Percentiles rank a stretch among this genome's conserved stretches.
Evolutionary conservation across 2,329 filamentous ascomycete species (phyloP).

Genomic region (Colletotrichum orbiculare): DNA sequence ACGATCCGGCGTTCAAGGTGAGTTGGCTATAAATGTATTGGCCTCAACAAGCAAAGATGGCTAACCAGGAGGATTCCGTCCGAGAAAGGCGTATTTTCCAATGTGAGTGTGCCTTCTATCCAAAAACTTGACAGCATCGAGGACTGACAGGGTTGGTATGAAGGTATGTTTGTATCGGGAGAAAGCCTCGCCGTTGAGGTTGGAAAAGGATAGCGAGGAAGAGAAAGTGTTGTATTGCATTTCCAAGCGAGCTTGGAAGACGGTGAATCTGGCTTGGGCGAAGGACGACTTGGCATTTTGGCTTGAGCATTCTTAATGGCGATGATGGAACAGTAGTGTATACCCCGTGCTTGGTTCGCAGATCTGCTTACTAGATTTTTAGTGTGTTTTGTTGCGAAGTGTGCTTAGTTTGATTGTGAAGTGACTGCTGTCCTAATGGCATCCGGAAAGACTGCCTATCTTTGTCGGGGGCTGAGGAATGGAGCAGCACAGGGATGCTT

Average conservation of each 20-base stretch:
- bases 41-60: background rate
- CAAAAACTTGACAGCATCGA: background rate
- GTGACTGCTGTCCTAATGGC: too few relatives aligned
- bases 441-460: too few relatives aligned
- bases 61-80: constrained; percentile 16
- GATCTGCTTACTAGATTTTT: constrained; percentile 1
- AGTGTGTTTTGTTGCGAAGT: background rate
- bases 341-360: constrained; percentile 22
- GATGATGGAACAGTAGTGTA: constrained; percentile 22
- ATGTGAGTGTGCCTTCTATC: constrained; percentile 58
- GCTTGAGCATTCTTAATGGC: constrained; percentile 7
- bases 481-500: too few relatives aligned
- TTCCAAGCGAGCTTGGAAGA: constrained; percentile 1
- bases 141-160: background rate
- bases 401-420: too few relatives aligned
- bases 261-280: background rate
- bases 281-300: background rate
- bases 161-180: constrained; percentile 72
- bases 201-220: background rate
- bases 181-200: constrained; percentile 57
- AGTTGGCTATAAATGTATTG: constrained; percentile 31
- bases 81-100: constrained; percentile 67
- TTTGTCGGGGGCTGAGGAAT: too few relatives aligned
- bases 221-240: constrained; percentile 3
- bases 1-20: constrained; percentile 67